phyloP scores from a whole-genome alignment of 306 rosid genomes.

The Lathyrus aphaca region DNA sequence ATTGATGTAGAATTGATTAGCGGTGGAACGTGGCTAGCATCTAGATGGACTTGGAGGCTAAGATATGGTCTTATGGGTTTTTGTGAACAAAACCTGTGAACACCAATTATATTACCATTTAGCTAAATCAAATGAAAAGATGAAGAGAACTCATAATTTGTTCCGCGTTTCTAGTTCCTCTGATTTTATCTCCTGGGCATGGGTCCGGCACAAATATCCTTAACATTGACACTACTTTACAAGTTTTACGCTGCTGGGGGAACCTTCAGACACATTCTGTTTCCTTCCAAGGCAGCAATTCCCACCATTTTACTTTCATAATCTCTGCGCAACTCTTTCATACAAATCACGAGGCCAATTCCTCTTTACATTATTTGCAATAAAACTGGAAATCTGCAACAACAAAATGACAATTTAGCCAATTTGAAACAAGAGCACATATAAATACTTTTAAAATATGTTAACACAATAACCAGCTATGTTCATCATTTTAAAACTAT shows the following conservation, averaged over 20 bases:
- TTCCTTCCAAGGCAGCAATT: slow-evolving; percentile 28
- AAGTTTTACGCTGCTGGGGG: slow-evolving; percentile 28
- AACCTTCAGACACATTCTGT: slow-evolving; percentile 12
- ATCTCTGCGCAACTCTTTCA: slow-evolving; percentile 84
- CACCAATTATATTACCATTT: background rate
- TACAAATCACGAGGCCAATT: slow-evolving; percentile 97
- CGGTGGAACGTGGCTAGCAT: too few relatives aligned
- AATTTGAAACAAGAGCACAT: slow-evolving; percentile 20
- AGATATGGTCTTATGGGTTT: background rate
- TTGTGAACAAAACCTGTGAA: slow-evolving; percentile 13
- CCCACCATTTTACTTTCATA: slow-evolving; percentile 52
- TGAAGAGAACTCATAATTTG: slow-evolving; percentile 18
- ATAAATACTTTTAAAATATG: background rate
- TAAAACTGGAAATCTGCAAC: slow-evolving; percentile 84
- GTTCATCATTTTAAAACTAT: slow-evolving; percentile 1
- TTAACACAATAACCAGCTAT: background rate
- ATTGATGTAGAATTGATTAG: too few relatives aligned
- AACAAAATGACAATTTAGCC: slow-evolving; percentile 17
- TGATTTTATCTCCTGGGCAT: background rate
- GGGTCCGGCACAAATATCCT: slow-evolving; percentile 13
- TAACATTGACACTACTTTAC: slow-evolving; percentile 39
- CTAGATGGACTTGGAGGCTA: too few relatives aligned
- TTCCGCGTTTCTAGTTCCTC: slow-evolving; percentile 15
- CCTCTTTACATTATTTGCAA: slow-evolving; percentile 82
- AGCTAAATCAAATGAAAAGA: slow-evolving; percentile 21